phyloP scores from a whole-genome alignment of 257 asterid genomes.

The Solanum virginianum region DNA sequence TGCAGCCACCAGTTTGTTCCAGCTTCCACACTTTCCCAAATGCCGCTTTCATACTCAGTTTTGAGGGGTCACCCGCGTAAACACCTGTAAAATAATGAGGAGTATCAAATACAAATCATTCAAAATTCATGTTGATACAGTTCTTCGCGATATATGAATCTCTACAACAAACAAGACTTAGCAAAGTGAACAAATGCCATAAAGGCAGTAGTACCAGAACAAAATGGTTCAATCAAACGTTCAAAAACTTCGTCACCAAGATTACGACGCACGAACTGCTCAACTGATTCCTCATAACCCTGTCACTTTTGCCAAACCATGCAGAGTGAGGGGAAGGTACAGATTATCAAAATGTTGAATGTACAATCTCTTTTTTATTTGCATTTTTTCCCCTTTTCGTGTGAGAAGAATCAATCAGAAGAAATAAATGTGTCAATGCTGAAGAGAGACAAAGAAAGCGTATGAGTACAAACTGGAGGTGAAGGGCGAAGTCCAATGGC shows the following conservation, averaged over 20 bases:
- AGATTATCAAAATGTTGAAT: background rate
- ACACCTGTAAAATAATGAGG: conserved; percentile 40
- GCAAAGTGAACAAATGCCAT: background rate
- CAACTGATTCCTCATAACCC: conserved; percentile 93
- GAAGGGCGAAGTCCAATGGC: conserved; percentile 87
- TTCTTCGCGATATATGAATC: background rate
- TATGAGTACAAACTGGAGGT: conserved; percentile 67
- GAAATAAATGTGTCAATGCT: background rate
- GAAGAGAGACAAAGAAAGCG: background rate
- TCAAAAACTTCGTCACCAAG: conserved; percentile 90
- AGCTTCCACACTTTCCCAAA: conserved; percentile 97
- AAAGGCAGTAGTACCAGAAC: conserved; percentile 53
- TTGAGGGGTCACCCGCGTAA: conserved; percentile 97
- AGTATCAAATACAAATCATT: background rate
- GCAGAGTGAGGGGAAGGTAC: conserved; percentile 12
- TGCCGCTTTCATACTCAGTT: conserved; percentile 95
- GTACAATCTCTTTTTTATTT: background rate
- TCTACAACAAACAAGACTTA: background rate
- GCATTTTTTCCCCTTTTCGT: background rate
- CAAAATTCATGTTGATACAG: background rate
- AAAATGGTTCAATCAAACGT: conserved; percentile 94
- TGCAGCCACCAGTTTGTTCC: conserved; percentile 91
- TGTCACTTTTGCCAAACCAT: conserved; percentile 49
- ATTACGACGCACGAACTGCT: conserved; percentile 91
- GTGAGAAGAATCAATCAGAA: background rate